Evolutionary conservation across 2,329 filamentous ascomycete species (phyloP), one percentile per base, ranked within the genome.

Genomic region (Colletotrichum acutatum): DNA sequence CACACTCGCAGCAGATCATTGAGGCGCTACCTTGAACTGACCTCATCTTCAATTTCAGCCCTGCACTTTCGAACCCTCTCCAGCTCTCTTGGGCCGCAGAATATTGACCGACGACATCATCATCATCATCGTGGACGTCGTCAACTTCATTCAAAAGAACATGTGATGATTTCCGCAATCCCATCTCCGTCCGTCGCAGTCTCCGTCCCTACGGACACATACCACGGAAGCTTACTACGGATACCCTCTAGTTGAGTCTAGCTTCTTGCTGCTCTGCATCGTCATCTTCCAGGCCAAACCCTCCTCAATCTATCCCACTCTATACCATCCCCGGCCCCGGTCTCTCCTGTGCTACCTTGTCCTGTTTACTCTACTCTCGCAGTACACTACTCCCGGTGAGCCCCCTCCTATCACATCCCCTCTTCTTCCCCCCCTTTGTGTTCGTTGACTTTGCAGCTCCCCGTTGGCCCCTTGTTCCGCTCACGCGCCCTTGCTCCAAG

Each of bases 1-100:
- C 68, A 74, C 68, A 71, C 71, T 65, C 28, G 58, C 68, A 71
- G 71, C 54, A 71, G 71, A 62, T 58, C 57, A 74, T 72, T 72
- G 71, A 74, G 71, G 68, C 71, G 67, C 59, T 68, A 37, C 58
- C 66, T 66, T 65, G 56, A 61, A 49, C 28, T 61, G 56, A 53
- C 26, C 37, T 65, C 37, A 52, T 60, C 22, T 42, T 66, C 71
- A 73, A 65, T 71, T 42, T 73, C 56, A 66, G 46, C 66, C 68
- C 56, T 58, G 52, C 46, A 22, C 42, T 32, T n/a, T 19, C 42
- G 7, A 19, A 19, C 28, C 16, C 28, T 60, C 57, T 42, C 11
- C 57, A 16, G n/a, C 28, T 46, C 42, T 11, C 30, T 56, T 32
- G 52, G 49, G 49, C 37, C 19, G 37, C 56, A 34, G 49, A 57